Evolutionary conservation across 1,284 basidiomycete genomes (phyloP).

Genomic region (Pseudozyma sp.): DNA sequence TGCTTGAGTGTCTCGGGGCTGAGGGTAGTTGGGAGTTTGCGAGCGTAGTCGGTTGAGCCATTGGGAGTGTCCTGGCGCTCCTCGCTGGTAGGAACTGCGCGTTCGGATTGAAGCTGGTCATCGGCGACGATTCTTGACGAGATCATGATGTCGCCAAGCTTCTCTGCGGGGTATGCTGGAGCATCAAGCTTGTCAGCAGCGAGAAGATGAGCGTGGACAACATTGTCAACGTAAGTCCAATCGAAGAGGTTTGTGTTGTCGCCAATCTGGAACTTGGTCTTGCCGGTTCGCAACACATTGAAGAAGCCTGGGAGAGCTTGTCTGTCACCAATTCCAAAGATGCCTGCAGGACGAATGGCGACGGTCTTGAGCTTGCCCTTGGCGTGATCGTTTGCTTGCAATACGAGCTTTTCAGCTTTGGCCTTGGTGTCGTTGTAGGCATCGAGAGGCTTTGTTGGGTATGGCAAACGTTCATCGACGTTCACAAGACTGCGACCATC

Average conservation of each 20-base stretch:
- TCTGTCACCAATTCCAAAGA: slow-evolving; percentile 95
- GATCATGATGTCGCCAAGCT: slow-evolving; percentile 56
- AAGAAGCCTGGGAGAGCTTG: slow-evolving; percentile 86
- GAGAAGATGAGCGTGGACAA: slow-evolving; percentile 92
- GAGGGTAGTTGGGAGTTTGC: slow-evolving; percentile 49
- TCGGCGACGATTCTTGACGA: slow-evolving; percentile 37
- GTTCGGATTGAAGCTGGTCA: slow-evolving; percentile 39
- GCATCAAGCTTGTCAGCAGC: slow-evolving; percentile 83
- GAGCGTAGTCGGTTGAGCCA: slow-evolving; percentile 62
- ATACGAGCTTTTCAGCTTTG: slow-evolving; percentile 84
- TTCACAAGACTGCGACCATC: slow-evolving; percentile 84
- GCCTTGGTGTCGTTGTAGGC: slow-evolving; percentile 98
- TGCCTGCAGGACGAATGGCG: slow-evolving; percentile 91
- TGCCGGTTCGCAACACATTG: slow-evolving; percentile 80
- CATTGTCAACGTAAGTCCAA: slow-evolving; percentile 97
- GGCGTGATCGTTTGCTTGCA: slow-evolving; percentile 82
- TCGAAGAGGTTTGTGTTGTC: slow-evolving; percentile 94
- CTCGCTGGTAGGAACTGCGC: slow-evolving; percentile 60
- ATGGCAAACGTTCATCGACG: slow-evolving; percentile 87
- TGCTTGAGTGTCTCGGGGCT: slow-evolving; percentile 73
- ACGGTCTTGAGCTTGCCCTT: slow-evolving; percentile 83
- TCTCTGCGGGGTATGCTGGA: slow-evolving; percentile 67
- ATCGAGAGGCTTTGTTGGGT: slow-evolving; percentile 82
- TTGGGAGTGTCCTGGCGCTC: slow-evolving; percentile 51
- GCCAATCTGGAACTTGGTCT: slow-evolving; percentile 94